These are phyloP conservation scores for Phoma sp. DNA, from an alignment of 2,329 filamentous ascomycete genomes.

Conservation along the genomic window DNA sequence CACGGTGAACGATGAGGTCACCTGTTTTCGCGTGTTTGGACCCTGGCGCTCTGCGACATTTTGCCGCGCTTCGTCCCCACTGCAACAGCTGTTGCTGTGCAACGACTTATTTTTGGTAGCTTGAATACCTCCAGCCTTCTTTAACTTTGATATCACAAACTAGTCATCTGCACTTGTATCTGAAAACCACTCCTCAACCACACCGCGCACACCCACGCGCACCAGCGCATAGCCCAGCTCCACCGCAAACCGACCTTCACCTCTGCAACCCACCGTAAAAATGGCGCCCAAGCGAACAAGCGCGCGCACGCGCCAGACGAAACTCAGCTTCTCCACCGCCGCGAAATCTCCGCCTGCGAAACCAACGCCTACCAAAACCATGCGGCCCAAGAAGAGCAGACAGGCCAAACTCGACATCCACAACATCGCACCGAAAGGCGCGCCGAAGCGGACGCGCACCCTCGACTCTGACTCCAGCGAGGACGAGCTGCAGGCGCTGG, in stretches of 20 bases:
- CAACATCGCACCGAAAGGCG: slow-evolving; percentile 39
- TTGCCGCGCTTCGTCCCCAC: not conserved
- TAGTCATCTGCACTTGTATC: too few species aligned
- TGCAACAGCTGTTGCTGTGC: not conserved
- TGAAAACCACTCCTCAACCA: too few species aligned
- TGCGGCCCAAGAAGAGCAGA: slow-evolving; percentile 39
- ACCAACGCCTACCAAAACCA: slow-evolving; percentile 16
- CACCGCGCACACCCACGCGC: not conserved
- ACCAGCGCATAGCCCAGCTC: not conserved
- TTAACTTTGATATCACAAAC: too few species aligned
- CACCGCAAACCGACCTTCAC: not conserved
- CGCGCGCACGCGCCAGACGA: slow-evolving; percentile 48
- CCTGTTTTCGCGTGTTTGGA: slow-evolving; percentile 15
- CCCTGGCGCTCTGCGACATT: not conserved
- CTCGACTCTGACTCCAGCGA: slow-evolving; percentile 32
- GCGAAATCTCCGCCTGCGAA: slow-evolving; percentile 50
- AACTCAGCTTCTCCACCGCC: slow-evolving; percentile 52
- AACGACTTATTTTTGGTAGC: too few species aligned
- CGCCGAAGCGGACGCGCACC: slow-evolving; percentile 16
- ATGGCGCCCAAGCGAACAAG: slow-evolving; percentile 36
- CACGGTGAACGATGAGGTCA: slow-evolving; percentile 5
- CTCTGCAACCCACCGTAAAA: not conserved
- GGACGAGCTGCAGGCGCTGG: slow-evolving; percentile 28
- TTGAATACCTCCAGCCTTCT: too few species aligned
- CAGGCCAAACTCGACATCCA: slow-evolving; percentile 27